Conservation (phyloP, 139 green algal genomes). For the Bryopsis sp. region DNA sequence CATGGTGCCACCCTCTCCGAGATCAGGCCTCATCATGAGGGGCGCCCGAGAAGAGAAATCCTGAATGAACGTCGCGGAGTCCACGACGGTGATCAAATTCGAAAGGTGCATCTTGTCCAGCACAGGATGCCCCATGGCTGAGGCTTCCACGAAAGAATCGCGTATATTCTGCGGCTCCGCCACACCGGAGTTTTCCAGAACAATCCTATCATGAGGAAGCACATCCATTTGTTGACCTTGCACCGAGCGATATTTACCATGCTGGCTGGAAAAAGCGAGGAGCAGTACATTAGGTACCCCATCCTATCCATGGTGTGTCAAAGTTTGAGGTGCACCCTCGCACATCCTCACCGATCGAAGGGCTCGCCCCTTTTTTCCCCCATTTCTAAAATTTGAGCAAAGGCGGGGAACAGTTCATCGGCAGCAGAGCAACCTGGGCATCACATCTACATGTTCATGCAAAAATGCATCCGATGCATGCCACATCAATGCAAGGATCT, state of each 20-base stretch:
- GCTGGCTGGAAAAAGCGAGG: conserved; percentile 7
- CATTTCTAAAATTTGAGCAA: conserved; percentile 72
- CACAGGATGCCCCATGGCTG: conserved; percentile 49
- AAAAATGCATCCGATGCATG: conserved; percentile 18
- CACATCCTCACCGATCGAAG: conserved; percentile 53
- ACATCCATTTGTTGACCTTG: neutral
- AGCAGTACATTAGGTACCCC: too few relatives aligned
- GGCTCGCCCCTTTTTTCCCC: conserved; percentile 52
- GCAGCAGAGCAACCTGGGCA: conserved; percentile 65
- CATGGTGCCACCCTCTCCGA: conserved; percentile 74
- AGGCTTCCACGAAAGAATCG: conserved; percentile 78
- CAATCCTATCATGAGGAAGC: conserved; percentile 43
- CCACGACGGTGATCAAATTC: conserved; percentile 78
- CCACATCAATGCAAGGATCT: too few relatives aligned
- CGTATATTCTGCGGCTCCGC: conserved; percentile 86
- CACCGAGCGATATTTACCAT: too few relatives aligned
- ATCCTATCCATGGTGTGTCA: too few relatives aligned
- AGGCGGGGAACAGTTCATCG: conserved; percentile 83
- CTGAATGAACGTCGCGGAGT: conserved; percentile 64
- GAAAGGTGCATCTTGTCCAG: conserved; percentile 63
- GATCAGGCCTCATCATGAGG: conserved; percentile 65
- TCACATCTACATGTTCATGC: neutral
- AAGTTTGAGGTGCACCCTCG: too few relatives aligned
- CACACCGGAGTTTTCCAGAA: conserved; percentile 88
- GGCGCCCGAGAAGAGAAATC: conserved; percentile 58